Percentiles rank a stretch among this genome's conserved stretches.
These are phyloP conservation scores for Calonectria pauciramosa DNA, from an alignment of 2,329 filamentous ascomycete species.

Conservation along the genomic window DNA sequence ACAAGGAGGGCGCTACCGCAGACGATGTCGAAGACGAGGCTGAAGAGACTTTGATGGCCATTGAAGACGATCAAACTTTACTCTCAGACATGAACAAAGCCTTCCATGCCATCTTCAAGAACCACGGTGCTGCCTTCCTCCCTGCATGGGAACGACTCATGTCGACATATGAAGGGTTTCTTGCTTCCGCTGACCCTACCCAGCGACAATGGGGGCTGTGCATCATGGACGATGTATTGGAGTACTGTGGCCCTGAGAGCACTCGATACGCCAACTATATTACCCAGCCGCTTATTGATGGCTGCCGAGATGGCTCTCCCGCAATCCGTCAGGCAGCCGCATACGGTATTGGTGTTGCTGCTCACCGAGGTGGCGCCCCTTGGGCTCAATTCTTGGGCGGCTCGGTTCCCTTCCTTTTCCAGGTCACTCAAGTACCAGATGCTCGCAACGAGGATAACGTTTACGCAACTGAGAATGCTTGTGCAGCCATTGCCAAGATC, in stretches of 20 bases:
- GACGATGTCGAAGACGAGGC: constrained; percentile 93
- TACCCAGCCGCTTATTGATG: constrained; percentile 86
- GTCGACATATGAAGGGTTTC: constrained; percentile 87
- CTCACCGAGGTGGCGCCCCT: constrained; percentile 87
- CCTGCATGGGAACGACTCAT: constrained; percentile 90
- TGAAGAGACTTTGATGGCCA: constrained; percentile 88
- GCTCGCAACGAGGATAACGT: constrained; percentile 93
- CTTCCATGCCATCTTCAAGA: constrained; percentile 99
- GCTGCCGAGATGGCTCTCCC: constrained; percentile 87
- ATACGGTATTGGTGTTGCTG: constrained; percentile 95
- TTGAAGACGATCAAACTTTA: constrained; percentile 97
- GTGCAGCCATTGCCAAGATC: constrained; percentile 96
- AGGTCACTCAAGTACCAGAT: constrained; percentile 84
- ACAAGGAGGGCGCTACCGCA: constrained; percentile 78
- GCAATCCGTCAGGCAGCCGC: constrained; percentile 96
- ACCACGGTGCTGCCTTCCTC: constrained; percentile 88
- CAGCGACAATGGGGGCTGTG: constrained; percentile 99
- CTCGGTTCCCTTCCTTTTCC: constrained; percentile 85
- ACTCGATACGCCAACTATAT: constrained; percentile 90
- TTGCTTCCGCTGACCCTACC: constrained; percentile 84
- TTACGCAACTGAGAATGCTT: constrained; percentile 97
- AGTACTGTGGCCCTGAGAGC: constrained; percentile 93
- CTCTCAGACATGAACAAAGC: constrained; percentile 99
- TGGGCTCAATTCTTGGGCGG: constrained; percentile 92
- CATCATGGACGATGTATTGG: constrained; percentile 97